Conservation (phyloP, 2,329 filamentous ascomycete genomes). For the Colletotrichum theobromicola region DNA sequence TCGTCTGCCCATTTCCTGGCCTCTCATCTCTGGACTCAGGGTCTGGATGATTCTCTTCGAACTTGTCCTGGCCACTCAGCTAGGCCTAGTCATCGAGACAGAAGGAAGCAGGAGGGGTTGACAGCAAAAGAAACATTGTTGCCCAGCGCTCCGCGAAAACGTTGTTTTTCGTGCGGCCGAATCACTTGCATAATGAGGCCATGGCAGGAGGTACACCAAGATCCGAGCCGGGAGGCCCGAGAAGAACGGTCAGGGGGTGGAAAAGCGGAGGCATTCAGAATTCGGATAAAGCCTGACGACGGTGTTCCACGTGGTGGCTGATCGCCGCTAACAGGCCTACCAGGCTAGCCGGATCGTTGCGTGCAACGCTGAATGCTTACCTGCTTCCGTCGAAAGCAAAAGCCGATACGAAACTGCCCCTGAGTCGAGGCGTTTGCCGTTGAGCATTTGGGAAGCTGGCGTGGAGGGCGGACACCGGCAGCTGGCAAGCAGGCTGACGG, state of each 20-base stretch:
- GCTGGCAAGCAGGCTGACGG: not conserved
- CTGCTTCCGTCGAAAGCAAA: not conserved
- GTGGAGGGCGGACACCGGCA: not conserved
- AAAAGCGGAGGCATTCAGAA: not conserved
- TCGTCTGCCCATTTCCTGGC: not conserved
- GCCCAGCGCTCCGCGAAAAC: not conserved
- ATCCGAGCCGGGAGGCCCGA: not conserved
- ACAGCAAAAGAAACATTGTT: not conserved
- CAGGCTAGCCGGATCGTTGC: slow-evolving; percentile 1
- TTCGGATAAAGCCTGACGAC: not conserved
- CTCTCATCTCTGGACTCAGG: not conserved
- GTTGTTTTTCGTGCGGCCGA: not conserved
- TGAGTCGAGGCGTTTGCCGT: not conserved
- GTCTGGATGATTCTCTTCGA: not conserved
- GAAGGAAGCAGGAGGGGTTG: not conserved
- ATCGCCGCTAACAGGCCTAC: slow-evolving; percentile 3
- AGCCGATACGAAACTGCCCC: not conserved
- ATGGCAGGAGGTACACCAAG: not conserved
- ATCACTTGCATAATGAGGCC: not conserved
- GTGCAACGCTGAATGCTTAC: slow-evolving; percentile 1
- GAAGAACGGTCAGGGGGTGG: not conserved
- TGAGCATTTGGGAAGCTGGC: not conserved
- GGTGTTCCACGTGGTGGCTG: slow-evolving; percentile 17
- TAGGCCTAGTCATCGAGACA: not conserved
- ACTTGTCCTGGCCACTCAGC: not conserved